Evolutionary conservation across 2,329 filamentous ascomycete genomes (phyloP), one percentile per base, ranked within the genome.

Genomic region (Talaromyces sp.): DNA sequence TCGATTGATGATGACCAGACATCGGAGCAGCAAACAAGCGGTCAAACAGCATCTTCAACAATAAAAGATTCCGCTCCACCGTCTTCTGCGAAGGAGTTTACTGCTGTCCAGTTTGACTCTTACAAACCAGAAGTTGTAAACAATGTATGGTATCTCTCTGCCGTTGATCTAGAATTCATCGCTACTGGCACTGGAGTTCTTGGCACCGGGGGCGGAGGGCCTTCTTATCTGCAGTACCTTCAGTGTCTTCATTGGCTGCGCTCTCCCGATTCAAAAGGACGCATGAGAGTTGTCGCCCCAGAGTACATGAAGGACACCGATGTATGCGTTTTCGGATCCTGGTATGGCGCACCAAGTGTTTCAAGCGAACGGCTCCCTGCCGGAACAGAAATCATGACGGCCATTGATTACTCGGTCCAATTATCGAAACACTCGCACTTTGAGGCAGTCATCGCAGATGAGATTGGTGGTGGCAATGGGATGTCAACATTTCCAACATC

Each of bases 201-300:
- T 0, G 78, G 77, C 1, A 77, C 74, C 9, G 78, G 78, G 13
- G 77, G 78, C 14, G 77, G 78, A n/a, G 78, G 77, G 2, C 75
- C 78, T 45, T 74, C 79, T 11, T 80, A 80, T 66, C 72, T 76
- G n/a, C 79, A 82, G 63, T 83, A 81, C 33, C 72, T 84, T 41
- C 80, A 82, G 66, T 74, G 77, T 11, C 67, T 82, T 19, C 72
- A 79, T 31, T 71, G 72, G 6, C 69, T 82, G 10, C 71, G 74
- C n/a, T 77, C 74, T 22, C 37, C 62, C 1, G 58, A 65, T n/a
- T 59, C 65, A 0, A 16, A 72, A 71, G 76, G 57, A 73, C 74
- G 60, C 14, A 62, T 65, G 57, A 45, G 57, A 47, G 54, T 67
- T 33, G 63, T 67, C 31, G 50, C 60, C 22, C 48, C 65, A 2